Evolutionary conservation across 805 yeast genomes (phyloP), one percentile per base, ranked within the genome.

Genomic region (Candida caryicola): DNA sequence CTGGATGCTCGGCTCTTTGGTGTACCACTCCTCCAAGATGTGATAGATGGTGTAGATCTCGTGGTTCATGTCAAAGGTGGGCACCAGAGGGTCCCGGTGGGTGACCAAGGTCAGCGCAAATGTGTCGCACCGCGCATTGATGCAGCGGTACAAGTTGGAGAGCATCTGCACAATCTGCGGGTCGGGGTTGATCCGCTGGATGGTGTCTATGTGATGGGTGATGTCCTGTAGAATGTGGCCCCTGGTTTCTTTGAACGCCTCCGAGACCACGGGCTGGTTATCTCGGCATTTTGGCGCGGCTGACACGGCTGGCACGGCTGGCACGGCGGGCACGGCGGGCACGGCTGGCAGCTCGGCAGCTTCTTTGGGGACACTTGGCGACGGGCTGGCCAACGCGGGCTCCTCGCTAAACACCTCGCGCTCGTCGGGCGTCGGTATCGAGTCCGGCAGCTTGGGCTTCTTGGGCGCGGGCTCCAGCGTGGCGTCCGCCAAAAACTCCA

Each of bases 21-120:
- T 17, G 31, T 40, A 45, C 49, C 49, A 45, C 28, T 45, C 49
- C 16, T 45, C 46, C 31, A 45, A 17, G 23, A 45, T 43, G 30
- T 43, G 42, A 29, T 38, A 37, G 16, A 45, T 40, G 5, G 49
- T 37, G 26, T 30, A 37, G 15, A 45, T 43, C 15, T 45, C 45
- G 33, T 45, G 45, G 36, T 45, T 45, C 35, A 45, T 36, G 17
- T 42, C 46, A 13, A 43, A 32, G 14, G 34, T 41, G 3, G 40
- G 40, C 3, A 21, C 21, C 28, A 17, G 17, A 0, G 17, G 6
- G 9, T 33, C 29, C 8, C 15, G 6, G 6, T 27, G 29, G 15
- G 15, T 27, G 15, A n/a, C 12, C 23, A 10, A 35, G 15, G 19
- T 35, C 38, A 29, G 27, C 28, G 38, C 23, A 35, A 35, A 35